Conservation (phyloP, 495 filamentous ascomycete species). For the Chaetomium tenue region DNA sequence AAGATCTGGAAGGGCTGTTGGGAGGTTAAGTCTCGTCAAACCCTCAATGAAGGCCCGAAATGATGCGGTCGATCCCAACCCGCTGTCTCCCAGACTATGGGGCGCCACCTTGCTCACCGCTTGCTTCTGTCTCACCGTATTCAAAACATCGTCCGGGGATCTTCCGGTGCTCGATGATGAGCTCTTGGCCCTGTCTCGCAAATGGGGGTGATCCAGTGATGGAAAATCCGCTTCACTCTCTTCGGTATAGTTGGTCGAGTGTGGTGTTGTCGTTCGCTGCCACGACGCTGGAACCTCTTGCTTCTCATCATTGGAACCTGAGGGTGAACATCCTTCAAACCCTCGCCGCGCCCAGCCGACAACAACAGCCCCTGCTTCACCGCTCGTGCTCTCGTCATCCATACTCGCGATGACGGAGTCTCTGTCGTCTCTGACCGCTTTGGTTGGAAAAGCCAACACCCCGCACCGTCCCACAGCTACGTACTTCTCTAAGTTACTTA, state of each 20-base stretch:
- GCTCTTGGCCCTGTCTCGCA: neutral
- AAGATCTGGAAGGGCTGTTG: conserved; percentile 62
- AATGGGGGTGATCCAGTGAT: neutral
- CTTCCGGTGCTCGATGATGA: neutral
- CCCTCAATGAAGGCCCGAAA: conserved; percentile 33
- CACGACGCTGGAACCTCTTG: neutral
- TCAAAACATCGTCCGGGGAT: neutral
- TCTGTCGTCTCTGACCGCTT: conserved; percentile 33
- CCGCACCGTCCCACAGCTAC: conserved; percentile 40
- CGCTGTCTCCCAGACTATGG: neutral
- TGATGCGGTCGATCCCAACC: conserved; percentile 40
- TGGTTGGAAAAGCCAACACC: conserved; percentile 45
- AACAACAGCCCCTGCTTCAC: conserved; percentile 27
- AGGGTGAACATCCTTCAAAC: neutral
- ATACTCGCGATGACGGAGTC: conserved; percentile 55
- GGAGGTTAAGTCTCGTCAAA: conserved; percentile 51
- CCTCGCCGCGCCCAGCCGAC: neutral
- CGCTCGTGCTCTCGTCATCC: conserved; percentile 49
- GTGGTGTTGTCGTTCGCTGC: neutral
- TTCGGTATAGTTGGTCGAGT: neutral
- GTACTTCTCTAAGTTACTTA: conserved; percentile 21
- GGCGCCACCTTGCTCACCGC: conserved; percentile 22
- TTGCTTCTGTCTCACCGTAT: neutral
- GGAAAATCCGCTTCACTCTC: neutral
- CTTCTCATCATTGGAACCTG: neutral